Evolutionary conservation across 192 early-diverging fungal species (phyloP).

Genomic region (Podila minutissima): DNA sequence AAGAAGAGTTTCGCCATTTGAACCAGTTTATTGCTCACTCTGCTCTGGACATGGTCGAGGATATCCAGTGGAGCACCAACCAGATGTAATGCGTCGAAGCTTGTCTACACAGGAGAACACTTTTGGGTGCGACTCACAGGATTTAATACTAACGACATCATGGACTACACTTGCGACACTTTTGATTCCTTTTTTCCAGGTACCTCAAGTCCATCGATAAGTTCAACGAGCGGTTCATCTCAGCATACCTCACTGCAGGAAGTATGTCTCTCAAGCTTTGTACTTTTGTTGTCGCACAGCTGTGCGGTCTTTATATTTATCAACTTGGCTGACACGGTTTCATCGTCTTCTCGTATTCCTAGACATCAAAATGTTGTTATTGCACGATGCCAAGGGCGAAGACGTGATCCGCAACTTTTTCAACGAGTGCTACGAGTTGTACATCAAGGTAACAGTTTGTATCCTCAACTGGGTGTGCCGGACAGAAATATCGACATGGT

Average conservation of each 20-base stretch:
- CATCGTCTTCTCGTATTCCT: neutral
- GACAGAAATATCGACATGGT: too few species aligned
- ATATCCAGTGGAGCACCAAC: conserved; percentile 89
- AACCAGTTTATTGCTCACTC: conserved; percentile 98
- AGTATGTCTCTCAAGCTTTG: conserved; percentile 57
- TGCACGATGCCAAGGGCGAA: conserved; percentile 81
- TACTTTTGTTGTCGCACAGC: neutral
- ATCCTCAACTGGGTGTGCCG: too few species aligned
- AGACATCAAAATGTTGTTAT: conserved; percentile 83
- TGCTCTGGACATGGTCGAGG: conserved; percentile 96
- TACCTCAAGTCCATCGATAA: conserved; percentile 95
- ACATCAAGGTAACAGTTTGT: conserved; percentile 77
- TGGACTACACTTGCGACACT: neutral
- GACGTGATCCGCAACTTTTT: conserved; percentile 89
- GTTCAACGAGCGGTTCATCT: conserved; percentile 95
- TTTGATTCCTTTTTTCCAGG: conserved; percentile 53
- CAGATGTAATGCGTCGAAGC: conserved; percentile 67
- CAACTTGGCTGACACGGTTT: neutral
- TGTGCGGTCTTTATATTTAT: neutral
- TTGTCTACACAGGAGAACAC: too few species aligned
- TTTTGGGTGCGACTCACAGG: too few species aligned
- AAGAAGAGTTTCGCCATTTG: conserved; percentile 87
- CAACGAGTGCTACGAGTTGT: conserved; percentile 83
- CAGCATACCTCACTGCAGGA: conserved; percentile 91
- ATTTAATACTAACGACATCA: neutral